These are phyloP conservation scores for Termitomyces sp. DNA, from an alignment of 768 basidiomycete species.

Conservation along the genomic window DNA sequence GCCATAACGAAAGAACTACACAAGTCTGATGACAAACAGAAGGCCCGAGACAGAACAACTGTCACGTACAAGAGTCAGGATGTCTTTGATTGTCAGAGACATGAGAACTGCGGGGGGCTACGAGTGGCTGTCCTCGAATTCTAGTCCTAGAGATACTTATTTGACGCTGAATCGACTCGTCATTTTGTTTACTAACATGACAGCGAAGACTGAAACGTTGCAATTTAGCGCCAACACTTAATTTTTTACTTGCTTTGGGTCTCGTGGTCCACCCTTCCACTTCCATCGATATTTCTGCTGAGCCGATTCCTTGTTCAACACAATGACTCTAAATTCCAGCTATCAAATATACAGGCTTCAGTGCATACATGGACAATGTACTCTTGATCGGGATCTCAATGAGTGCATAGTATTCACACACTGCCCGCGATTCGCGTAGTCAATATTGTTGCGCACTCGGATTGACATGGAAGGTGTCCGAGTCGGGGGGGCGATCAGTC, in stretches of 20 bases:
- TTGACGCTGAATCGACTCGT: not conserved
- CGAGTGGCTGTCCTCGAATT: not conserved
- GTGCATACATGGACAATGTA: not conserved
- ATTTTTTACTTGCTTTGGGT: not conserved
- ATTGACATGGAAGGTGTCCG: not conserved
- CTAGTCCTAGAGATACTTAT: not conserved
- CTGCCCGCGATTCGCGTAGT: not conserved
- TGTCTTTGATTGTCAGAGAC: not conserved
- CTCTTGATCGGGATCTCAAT: not conserved
- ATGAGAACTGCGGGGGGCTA: not conserved
- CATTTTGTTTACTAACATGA: not conserved
- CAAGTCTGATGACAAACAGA: not conserved
- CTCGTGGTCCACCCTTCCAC: not conserved
- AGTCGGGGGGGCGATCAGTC: not conserved
- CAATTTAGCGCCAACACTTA: not conserved
- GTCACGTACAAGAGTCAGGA: not conserved
- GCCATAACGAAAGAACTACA: constrained; percentile 11
- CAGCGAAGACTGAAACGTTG: not conserved
- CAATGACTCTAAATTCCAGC: not conserved
- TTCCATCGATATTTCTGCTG: not conserved
- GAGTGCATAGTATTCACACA: not conserved
- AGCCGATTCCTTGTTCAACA: not conserved
- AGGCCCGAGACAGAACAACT: not conserved
- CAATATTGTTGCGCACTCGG: too few species aligned
- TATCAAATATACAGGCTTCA: not conserved